Conservation (phyloP, 2,329 filamentous ascomycete genomes). For the Fusarium hainanense region DNA sequence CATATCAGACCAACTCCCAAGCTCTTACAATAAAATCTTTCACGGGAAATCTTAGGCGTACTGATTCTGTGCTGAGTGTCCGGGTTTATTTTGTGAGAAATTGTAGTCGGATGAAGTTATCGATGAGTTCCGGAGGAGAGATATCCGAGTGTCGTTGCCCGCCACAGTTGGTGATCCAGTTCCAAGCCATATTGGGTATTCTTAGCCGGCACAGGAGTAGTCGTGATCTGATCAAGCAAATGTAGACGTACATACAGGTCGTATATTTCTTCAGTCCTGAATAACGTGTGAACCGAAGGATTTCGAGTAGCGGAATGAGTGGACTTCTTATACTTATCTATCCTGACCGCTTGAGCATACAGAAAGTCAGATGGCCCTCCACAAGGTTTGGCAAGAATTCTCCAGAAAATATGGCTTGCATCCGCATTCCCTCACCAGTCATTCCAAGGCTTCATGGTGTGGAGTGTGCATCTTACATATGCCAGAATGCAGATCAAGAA, state of each 20-base stretch:
- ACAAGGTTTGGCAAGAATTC: constrained; percentile 39
- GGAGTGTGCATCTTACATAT: constrained; percentile 36
- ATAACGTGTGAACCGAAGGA: neutral
- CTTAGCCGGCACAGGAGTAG: neutral
- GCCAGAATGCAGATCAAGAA: constrained; percentile 30
- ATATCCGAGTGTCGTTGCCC: neutral
- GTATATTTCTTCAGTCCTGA: neutral
- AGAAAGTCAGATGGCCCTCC: constrained; percentile 29
- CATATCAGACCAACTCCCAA: constrained; percentile 8
- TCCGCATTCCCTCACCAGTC: constrained; percentile 36
- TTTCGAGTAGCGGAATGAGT: neutral
- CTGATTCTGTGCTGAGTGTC: neutral
- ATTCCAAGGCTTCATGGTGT: constrained; percentile 36
- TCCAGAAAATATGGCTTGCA: constrained; percentile 38
- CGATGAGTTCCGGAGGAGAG: constrained; percentile 6
- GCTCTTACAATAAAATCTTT: constrained; percentile 2
- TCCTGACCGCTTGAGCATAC: neutral
- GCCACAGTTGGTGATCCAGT: neutral
- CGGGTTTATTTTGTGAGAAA: neutral
- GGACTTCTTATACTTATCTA: constrained; percentile 31
- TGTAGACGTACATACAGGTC: neutral
- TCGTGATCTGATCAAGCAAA: neutral
- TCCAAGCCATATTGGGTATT: neutral
- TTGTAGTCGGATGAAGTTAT: neutral
- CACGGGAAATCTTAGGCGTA: neutral